Conservation (phyloP, 805 yeast genomes). For the Saturnispora halmiae region DNA sequence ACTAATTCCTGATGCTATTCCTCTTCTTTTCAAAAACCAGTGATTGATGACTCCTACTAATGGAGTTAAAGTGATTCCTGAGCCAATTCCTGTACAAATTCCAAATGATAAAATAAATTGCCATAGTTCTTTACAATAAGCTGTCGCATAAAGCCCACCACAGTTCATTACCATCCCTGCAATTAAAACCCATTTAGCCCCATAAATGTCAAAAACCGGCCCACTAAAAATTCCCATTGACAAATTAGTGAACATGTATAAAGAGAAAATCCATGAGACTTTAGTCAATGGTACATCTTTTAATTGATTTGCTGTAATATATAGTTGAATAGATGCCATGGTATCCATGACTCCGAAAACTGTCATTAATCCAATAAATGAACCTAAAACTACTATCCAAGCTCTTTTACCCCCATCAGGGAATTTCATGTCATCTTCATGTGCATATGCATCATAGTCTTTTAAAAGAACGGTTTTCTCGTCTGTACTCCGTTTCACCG, state of each 20-base stretch:
- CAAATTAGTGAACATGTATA: conserved; percentile 44
- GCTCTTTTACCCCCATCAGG: conserved; percentile 61
- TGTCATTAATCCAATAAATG: conserved; percentile 47
- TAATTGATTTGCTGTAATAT: conserved; percentile 51
- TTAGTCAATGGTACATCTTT: conserved; percentile 36
- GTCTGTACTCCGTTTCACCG: too few relatives aligned
- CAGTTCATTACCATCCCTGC: conserved; percentile 37
- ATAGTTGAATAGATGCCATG: conserved; percentile 54
- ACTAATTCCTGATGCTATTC: conserved; percentile 43
- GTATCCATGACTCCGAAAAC: conserved; percentile 51
- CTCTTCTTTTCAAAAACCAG: conserved; percentile 55
- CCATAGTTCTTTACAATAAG: conserved; percentile 39
- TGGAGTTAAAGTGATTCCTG: conserved; percentile 54
- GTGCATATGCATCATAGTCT: conserved; percentile 19
- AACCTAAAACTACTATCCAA: conserved; percentile 48
- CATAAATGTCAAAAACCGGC: conserved; percentile 54
- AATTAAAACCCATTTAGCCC: conserved; percentile 39
- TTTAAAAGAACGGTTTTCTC: conserved; percentile 3
- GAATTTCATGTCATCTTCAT: conserved; percentile 23
- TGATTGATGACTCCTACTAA: conserved; percentile 55
- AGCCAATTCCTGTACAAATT: conserved; percentile 48
- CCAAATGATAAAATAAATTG: conserved; percentile 59
- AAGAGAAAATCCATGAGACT: conserved; percentile 60
- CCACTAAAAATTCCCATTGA: conserved; percentile 32
- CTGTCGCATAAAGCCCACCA: conserved; percentile 30